Percentiles rank a stretch among this genome's conserved stretches.
phyloP scores from a whole-genome alignment of 495 filamentous ascomycete species.

The Margaritispora aquatica region DNA sequence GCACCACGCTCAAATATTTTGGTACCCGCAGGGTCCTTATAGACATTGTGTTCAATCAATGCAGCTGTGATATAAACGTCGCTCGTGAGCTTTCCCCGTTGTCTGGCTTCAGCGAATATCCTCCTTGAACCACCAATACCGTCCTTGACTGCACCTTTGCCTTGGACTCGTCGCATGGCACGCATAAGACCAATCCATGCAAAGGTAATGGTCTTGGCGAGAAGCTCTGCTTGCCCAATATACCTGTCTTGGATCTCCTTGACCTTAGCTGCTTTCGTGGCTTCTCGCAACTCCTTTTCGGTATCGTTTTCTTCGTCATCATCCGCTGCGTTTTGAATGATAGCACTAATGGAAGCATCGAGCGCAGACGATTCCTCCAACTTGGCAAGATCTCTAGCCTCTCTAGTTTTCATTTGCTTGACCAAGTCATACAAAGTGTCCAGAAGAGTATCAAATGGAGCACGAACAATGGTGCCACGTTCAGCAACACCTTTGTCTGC shows the following conservation, averaged over 20 bases:
- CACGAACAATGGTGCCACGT: constrained; percentile 68
- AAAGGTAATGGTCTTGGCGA: constrained; percentile 77
- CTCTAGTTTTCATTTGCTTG: constrained; percentile 64
- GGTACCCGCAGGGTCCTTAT: constrained; percentile 82
- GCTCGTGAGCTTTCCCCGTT: constrained; percentile 76
- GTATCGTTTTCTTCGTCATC: constrained; percentile 58
- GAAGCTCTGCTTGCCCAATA: constrained; percentile 59
- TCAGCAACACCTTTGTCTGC: constrained; percentile 61
- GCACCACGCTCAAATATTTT: constrained; percentile 95
- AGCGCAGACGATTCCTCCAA: constrained; percentile 52
- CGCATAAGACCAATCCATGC: constrained; percentile 94
- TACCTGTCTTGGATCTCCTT: constrained; percentile 65
- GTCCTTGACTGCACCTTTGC: constrained; percentile 60
- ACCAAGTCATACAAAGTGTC: constrained; percentile 79
- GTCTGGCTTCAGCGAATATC: constrained; percentile 81
- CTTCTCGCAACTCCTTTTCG: constrained; percentile 47
- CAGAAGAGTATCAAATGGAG: constrained; percentile 75
- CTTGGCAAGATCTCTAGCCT: constrained; percentile 61
- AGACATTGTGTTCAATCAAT: constrained; percentile 89
- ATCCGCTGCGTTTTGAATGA: constrained; percentile 47
- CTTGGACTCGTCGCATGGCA: constrained; percentile 88
- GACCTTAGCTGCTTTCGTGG: constrained; percentile 56
- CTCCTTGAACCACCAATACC: constrained; percentile 71
- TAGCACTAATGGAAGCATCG: constrained; percentile 30
- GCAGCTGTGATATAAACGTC: constrained; percentile 92